Evolutionary conservation across 1,284 basidiomycete genomes (phyloP), one percentile per base, ranked within the genome.

Genomic region (Ustilago hordei): DNA sequence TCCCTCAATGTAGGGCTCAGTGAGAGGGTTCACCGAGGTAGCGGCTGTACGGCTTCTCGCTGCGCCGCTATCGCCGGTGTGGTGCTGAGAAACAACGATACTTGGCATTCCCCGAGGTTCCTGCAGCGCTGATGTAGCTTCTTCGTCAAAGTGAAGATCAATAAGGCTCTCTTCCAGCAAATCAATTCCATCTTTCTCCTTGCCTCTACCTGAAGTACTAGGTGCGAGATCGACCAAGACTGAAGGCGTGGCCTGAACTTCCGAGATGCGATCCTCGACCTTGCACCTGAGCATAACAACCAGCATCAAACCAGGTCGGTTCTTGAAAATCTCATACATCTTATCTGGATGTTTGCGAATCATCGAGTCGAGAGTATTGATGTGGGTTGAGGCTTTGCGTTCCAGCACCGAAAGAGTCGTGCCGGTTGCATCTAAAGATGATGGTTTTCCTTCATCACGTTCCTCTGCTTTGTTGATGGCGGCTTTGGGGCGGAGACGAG

Each of bases 351-450:
- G 71, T 11, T 59, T 54, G 15, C 56, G 66, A 28, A 74, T 65
- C 71, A 69, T 69, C 0, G 4, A 3, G 7, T 69, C 66, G 19
- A 74, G 59, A 28, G 47, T 61, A 9, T 74, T 41, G 53, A 74
- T 60, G 59, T 69, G 65, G 2, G 59, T 31, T 9, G 62, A 38
- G 1, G 65, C 71, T 13, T 55, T 68, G 0, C 31, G 55, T 34
- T 74, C 71, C 23, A 74, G 50, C 17, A 65, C 60, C 0, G 71
- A 74, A 11, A 74, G 66, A 1, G 71, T 74, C 23, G 71, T 74
- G 1, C 31, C 31, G 23, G 59, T 11, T 0, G 56, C 53, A 13
- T 69, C 65, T 39, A 68, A 43, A 8, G 62, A 62, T 9, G 58
- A 43, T 36, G 65, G 45, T 8, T 65, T 43, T 41, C 53, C 55